Percentiles rank a stretch among this genome's conserved stretches.
phyloP scores from a whole-genome alignment of 2,329 filamentous ascomycete species.

The Lanzia echinophila region DNA sequence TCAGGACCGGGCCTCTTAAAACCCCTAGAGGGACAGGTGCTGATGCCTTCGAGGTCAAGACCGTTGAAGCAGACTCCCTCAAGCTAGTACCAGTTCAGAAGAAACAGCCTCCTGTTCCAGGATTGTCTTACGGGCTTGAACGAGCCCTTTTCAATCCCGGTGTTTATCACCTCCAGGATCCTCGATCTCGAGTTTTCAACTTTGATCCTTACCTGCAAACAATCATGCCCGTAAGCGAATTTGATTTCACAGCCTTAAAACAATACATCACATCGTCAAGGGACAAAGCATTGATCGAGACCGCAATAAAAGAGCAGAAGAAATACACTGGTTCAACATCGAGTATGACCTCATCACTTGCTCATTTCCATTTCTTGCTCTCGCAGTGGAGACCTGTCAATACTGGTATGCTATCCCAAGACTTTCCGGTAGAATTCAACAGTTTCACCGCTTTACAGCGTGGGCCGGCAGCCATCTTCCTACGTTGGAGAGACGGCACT shows the following conservation, averaged over 20 bases:
- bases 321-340: conserved; percentile 95
- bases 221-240: conserved; percentile 90
- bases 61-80: conserved; percentile 22
- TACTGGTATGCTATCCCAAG: conserved; percentile 56
- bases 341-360: conserved; percentile 82
- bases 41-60: conserved; percentile 22
- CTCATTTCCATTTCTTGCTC: conserved; percentile 88
- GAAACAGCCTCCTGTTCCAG: conserved; percentile 26
- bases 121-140: conserved; percentile 30
- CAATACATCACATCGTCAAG: conserved; percentile 88
- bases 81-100: conserved; percentile 24
- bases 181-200: conserved; percentile 82
- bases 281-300: conserved; percentile 62
- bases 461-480: conserved; percentile 71
- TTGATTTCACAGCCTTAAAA: conserved; percentile 82
- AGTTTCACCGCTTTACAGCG: conserved; percentile 68
- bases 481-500: conserved; percentile 73
- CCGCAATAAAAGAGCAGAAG: conserved; percentile 59
- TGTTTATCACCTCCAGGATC: conserved; percentile 86
- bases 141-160: conserved; percentile 88
- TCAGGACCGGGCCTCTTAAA: not conserved
- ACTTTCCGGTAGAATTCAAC: conserved; percentile 53
- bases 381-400: conserved; percentile 76
- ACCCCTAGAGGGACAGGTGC: not conserved
- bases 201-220: conserved; percentile 91